Conservation (phyloP, 2,329 filamentous ascomycete genomes). For the Fonsecaea multimorphosa region DNA sequence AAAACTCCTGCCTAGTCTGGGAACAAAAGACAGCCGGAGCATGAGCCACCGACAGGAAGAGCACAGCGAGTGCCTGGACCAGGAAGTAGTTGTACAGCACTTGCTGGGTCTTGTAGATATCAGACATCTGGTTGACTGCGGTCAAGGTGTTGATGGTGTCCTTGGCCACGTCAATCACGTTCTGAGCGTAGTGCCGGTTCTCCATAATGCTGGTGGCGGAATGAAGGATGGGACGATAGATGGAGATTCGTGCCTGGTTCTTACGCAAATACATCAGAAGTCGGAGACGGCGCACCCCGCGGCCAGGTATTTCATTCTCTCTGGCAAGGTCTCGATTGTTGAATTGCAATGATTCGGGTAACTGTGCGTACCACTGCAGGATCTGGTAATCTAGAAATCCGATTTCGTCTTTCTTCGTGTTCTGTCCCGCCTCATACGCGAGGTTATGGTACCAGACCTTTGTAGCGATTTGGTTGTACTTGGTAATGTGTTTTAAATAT, state of each 20-base stretch:
- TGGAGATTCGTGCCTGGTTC: constrained; percentile 88
- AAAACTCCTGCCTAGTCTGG: constrained; percentile 69
- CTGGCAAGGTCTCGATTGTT: constrained; percentile 56
- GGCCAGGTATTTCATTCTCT: constrained; percentile 53
- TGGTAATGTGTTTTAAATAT: constrained; percentile 83
- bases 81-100: constrained; percentile 72
- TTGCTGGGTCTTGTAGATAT: constrained; percentile 69
- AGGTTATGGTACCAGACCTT: constrained; percentile 86
- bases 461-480: constrained; percentile 80
- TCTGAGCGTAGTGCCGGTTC: constrained; percentile 74
- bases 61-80: constrained; percentile 66
- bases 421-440: constrained; percentile 68
- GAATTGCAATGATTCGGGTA: constrained; percentile 70
- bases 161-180: constrained; percentile 68
- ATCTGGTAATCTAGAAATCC: constrained; percentile 82
- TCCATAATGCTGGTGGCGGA: constrained; percentile 81
- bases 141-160: constrained; percentile 68
- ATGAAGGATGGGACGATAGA: constrained; percentile 86
- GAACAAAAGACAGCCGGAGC: constrained; percentile 66
- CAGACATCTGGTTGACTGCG: constrained; percentile 65
- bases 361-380: constrained; percentile 80
- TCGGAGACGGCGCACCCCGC: constrained; percentile 72
- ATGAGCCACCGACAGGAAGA: constrained; percentile 70
- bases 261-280: constrained; percentile 84
- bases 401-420: constrained; percentile 75